Conservation (phyloP, 106 monocot genomes). For the Acanthochlamys bracteata region DNA sequence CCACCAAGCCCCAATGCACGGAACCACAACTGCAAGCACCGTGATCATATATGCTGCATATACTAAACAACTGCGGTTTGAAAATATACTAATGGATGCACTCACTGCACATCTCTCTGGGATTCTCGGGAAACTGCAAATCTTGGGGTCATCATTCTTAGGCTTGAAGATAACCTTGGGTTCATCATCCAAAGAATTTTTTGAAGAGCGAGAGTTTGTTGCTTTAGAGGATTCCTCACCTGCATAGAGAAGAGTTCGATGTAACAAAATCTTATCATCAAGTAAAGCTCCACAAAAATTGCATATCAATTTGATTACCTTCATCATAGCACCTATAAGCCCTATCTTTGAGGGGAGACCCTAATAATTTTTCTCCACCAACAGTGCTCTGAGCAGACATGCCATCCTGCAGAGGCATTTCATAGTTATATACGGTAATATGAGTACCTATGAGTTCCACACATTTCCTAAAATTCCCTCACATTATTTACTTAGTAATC, state of each 20-base stretch:
- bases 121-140: neutral
- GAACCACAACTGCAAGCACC: neutral
- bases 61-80: neutral
- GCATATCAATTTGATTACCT: conserved; percentile 1
- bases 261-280: neutral
- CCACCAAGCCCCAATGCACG: neutral
- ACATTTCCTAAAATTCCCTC: neutral
- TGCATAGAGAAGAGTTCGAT: neutral
- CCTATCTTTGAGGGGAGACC: too few relatives aligned
- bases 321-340: neutral
- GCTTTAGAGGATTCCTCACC: neutral
- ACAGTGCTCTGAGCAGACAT: neutral
- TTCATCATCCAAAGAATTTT: neutral
- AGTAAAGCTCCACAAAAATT: neutral
- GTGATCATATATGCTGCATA: neutral
- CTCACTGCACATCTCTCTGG: neutral
- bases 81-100: neutral
- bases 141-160: neutral
- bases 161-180: neutral
- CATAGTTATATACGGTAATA: neutral
- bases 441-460: neutral
- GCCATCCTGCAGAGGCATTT: neutral
- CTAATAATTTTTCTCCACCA: neutral
- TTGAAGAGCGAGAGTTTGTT: neutral
- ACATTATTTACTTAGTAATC: neutral